Base-by-base conservation (phyloP, 495 filamentous ascomycete genomes). In the Penicillium canariense region DNA sequence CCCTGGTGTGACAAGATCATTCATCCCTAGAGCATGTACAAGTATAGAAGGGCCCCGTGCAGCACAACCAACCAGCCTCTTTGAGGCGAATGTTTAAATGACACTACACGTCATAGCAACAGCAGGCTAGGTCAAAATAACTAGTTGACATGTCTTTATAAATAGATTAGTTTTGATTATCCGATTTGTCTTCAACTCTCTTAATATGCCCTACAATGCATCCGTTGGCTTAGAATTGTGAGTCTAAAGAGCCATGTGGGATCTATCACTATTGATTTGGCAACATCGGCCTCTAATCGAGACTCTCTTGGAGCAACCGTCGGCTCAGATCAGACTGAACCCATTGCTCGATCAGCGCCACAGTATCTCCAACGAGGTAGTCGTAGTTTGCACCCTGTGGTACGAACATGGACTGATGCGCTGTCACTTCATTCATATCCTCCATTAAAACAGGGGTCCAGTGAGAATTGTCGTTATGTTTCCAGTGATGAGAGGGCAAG, bases 331-430 rank as follows among this genome's bases (percentile, higher is more conserved):
- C 68, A 39, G 85, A 83, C 30, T 80, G 72, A 14, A 94, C 80
- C 91, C 91, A 96, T 31, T 74, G 74, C 55, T 88, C 83, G 31
- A 96, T 80, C 54, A 83, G 75, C 15, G 73, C 74, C 12, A 82
- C 86, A 1, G 90, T 86, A 68, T 93, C 89, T 1, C 84, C 86
- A 32, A 95, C 86, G 10, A 96, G 72, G 58, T 68, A 67, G 62
- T 93, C 88, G 66, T 96, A 95, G 35, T 89, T 70, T 52, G 71
- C 64, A 20, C 78, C 73, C 18, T 58, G 80, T 0, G 81, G 72
- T 35, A 90, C 83, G 67, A 96, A 96, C 51, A 96, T 72, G 3
- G 88, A 85, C 48, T 88, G 91, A 67, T 96, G 91, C 3, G 91
- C 91, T 7, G 80, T 84, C 4, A 96, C 88, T 62, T 96, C 88